Conservation (phyloP, 2,329 filamentous ascomycete genomes). For the Tolypocladium paradoxum region DNA sequence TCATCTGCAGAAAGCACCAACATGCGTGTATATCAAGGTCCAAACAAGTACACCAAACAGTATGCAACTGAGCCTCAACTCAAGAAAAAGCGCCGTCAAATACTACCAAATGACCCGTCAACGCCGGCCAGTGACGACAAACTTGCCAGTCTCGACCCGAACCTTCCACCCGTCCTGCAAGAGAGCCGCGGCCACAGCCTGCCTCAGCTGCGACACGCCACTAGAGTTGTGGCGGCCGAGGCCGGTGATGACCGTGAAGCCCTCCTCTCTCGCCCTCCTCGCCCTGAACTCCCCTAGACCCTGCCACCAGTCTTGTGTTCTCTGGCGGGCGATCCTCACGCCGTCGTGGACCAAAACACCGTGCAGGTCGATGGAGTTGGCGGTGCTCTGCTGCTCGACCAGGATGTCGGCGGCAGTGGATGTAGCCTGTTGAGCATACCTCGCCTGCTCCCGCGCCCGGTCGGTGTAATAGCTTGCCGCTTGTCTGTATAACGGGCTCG, state of each 20-base stretch:
- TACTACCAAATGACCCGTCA: conserved; percentile 8
- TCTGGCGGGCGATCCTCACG: conserved; percentile 61
- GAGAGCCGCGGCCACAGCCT: conserved; percentile 68
- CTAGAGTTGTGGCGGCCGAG: conserved; percentile 67
- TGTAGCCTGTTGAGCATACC: conserved; percentile 44
- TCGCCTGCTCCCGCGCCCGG: conserved; percentile 53
- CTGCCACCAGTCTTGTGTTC: conserved; percentile 67
- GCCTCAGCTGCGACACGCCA: conserved; percentile 65
- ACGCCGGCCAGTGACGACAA: conserved; percentile 54
- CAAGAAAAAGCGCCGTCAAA: not conserved
- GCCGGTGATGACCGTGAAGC: conserved; percentile 72
- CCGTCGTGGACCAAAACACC: conserved; percentile 74
- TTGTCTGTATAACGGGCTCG: conserved; percentile 62
- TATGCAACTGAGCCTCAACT: not conserved
- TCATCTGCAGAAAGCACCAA: not conserved
- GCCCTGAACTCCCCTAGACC: conserved; percentile 54
- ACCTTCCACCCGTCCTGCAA: conserved; percentile 75
- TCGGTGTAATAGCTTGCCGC: conserved; percentile 69
- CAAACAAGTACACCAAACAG: not conserved
- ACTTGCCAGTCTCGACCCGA: conserved; percentile 57
- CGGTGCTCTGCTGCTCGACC: conserved; percentile 56
- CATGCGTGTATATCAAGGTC: not conserved
- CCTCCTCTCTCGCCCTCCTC: conserved; percentile 31
- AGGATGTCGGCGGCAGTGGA: conserved; percentile 59
- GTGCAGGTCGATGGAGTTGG: conserved; percentile 63